Evolutionary conservation across 2,329 filamentous ascomycete species (phyloP), one percentile per base, ranked within the genome.

Genomic region (Cercospora zeae-maydis): DNA sequence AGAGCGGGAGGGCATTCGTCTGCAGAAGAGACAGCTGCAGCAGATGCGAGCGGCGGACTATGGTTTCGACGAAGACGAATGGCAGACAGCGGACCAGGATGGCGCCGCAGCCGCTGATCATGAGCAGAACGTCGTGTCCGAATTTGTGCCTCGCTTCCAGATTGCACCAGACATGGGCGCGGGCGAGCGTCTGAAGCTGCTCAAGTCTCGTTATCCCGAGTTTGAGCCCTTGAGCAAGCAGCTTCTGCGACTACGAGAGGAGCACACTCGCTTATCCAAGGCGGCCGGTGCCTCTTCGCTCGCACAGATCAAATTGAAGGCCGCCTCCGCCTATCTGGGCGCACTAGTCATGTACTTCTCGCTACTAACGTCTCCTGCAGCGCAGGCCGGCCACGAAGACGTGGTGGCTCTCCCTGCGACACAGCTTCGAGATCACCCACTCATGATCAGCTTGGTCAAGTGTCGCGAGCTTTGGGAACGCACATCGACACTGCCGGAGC

Each of bases 271-370:
- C 19, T 58, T 75, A 16, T 39, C 61, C 6, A 45, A 66, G 31
- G 53, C 52, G 13, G 65, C 64, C 30, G 30, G 53, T 34, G 45
- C 11, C 4, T 66, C 64, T 4, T 58, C 66, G 7, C 65, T 69
- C 24, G 65, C 67, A 1, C 63, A 69, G 24, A 82, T 91, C 63
- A 95, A 93, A 75, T 88, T 90, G 74, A 88, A 91, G 75, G 87
- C 93, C 10, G 81, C 96, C 39, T 88, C 91, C 4, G 91, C 92
- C 63, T 98, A 99, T 74, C 81, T 98, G 24, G 92, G 90, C 47
- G 84, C 91, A 1, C 82, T 99, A 69, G 88, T 90, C 54, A 93
- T 96, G 86, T 99, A 99, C 77, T 96, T 99, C 75, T 91, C 93
- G 37, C 84, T 98, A 36, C 80, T 99, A n/a, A 91, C 92, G 10